These are phyloP conservation scores for Bisporella sp. DNA, from an alignment of 2,329 filamentous ascomycete species.

Conservation along the genomic window DNA sequence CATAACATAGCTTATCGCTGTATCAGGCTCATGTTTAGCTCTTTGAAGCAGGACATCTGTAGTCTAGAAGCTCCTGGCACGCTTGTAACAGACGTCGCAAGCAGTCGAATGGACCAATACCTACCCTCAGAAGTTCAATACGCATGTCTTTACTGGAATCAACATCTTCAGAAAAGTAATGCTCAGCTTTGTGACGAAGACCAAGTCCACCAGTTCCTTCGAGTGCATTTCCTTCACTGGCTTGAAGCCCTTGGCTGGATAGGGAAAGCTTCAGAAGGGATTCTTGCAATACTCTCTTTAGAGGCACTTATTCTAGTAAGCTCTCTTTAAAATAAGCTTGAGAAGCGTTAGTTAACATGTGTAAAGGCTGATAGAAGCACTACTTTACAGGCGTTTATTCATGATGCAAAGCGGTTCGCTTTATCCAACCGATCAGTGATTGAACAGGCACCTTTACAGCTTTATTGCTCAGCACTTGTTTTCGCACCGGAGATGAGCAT, in stretches of 20 bases:
- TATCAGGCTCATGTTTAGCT: constrained; percentile 23
- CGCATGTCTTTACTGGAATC: not conserved
- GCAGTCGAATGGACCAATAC: constrained; percentile 14
- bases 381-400: constrained; percentile 2
- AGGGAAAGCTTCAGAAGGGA: constrained; percentile 12
- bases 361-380: not conserved
- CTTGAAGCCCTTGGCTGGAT: constrained; percentile 26
- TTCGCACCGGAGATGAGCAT: constrained; percentile 27
- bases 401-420: constrained; percentile 9
- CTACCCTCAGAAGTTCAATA: constrained; percentile 18
- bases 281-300: not conserved
- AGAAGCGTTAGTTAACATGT: not conserved
- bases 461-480: constrained; percentile 26
- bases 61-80: constrained; percentile 13
- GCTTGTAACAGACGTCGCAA: constrained; percentile 7
- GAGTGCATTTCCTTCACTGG: constrained; percentile 12
- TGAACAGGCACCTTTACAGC: constrained; percentile 24
- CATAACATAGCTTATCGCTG: constrained; percentile 21
- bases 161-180: constrained; percentile 20
- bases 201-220: constrained; percentile 19
- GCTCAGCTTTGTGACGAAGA: constrained; percentile 1
- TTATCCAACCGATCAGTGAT: constrained; percentile 15
- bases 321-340: not conserved
- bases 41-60: constrained; percentile 11
- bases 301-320: not conserved